Conservation (phyloP, 768 basidiomycete species). For the Suillus subalutaceus region DNA sequence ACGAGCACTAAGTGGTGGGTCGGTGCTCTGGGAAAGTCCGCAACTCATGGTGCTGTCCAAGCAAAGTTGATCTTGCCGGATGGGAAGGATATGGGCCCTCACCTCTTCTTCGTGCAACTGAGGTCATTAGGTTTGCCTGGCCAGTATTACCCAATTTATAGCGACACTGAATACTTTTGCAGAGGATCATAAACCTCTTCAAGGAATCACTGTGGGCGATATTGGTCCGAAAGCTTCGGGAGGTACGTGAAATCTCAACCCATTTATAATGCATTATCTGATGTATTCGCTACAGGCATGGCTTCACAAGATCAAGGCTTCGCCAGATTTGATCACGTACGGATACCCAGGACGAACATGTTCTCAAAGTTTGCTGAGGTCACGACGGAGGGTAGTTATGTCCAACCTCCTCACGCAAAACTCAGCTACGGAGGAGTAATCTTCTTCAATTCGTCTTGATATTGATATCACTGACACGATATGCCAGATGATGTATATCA, state of each 20-base stretch:
- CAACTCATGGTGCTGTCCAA: conserved; percentile 77
- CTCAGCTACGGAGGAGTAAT: conserved; percentile 75
- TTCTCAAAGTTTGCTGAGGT: conserved; percentile 74
- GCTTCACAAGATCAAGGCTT: conserved; percentile 67
- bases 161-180: conserved; percentile 9
- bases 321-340: conserved; percentile 63
- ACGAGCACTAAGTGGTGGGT: conserved; percentile 87
- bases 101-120: conserved; percentile 75
- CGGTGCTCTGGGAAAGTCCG: conserved; percentile 69
- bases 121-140: conserved; percentile 54
- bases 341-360: conserved; percentile 73
- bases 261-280: neutral
- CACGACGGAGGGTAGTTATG: conserved; percentile 63
- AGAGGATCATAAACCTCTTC: conserved; percentile 64
- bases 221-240: conserved; percentile 48
- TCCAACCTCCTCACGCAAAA: conserved; percentile 71
- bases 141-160: neutral
- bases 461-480: neutral
- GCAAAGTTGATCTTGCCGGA: conserved; percentile 70
- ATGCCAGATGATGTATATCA: conserved; percentile 71
- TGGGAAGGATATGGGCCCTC: conserved; percentile 66
- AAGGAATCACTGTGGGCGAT: conserved; percentile 68
- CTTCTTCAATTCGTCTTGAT: conserved; percentile 14
- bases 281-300: conserved; percentile 42
- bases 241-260: conserved; percentile 29